Base-by-base conservation (phyloP, 1,139 yeast species). In the Hansenula lynferdii region DNA sequence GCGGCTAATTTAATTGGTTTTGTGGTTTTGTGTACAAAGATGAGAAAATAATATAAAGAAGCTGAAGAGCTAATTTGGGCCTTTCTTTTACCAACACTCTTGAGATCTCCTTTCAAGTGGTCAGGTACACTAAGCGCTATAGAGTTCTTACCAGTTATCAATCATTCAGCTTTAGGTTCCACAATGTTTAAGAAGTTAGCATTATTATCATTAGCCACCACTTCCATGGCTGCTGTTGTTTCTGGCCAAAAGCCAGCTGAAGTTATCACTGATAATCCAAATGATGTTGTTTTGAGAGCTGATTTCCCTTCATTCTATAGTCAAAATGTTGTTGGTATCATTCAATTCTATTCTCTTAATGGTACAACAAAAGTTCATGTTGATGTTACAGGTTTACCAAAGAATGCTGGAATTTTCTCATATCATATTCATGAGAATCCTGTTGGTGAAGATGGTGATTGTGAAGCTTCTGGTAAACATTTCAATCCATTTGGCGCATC, bases 331-430 rank as follows among this genome's bases (percentile, higher is more conserved):
- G 61, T 61, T 39, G 81, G 82, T n/a, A 68, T 70, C 42, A 63
- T 76, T 44, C 69, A 72, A 35, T 48, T 77, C 65, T 58, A 69
- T 65, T 50, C 76, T 62, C 42, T 67, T 54, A 51, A 62, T 56
- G 70, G 72, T 37, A 55, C 64, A 6, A 76, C 77, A n/a, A 66
- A 73, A 46, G 82, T 77, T 35, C 78, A 75, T 50, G 75, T 77
- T 42, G 81, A 77, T 51, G 60, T 77, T 53, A 70, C 80, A 8
- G 79, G 79, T 3, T 67, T 77, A 48, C 83, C 83, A 17, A 54
- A 60, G 30, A 56, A 58, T 33, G 77, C 77, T n/a, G 82, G 80
- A 3, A 74, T 80, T n/a, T 77, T 76, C 54, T 55, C 62, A 16
- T 78, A 77, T 53, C 83, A 77, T 50, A 74, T 78, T 42, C 83